Base-by-base conservation (phyloP, 495 filamentous ascomycete genomes). In the Rostrohypoxylon terebratum region DNA sequence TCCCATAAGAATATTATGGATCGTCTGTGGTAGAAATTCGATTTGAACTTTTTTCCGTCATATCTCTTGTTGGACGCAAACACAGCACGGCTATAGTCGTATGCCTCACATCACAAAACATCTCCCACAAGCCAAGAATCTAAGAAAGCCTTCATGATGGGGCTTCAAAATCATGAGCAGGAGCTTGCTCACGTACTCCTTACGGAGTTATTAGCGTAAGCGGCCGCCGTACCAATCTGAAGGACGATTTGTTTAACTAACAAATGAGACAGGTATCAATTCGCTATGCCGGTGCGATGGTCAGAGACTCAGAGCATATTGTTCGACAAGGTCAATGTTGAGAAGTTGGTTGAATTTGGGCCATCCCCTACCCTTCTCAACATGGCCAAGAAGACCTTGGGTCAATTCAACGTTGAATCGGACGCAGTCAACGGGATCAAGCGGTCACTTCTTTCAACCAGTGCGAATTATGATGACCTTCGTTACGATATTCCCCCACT, bases 291-390 rank as follows among this genome's bases (percentile, higher is more conserved):
- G 40, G 93, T 96, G 54, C 87, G 93, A 87, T 96, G 93, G 88
- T 96, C 95, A 77, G 93, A 95, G 81, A 96, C 93, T 21, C 93
- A 96, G 81, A 93, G 95, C 90, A 92, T 96, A 57, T 90, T 96
- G 69, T 90, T 96, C 40, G 92, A 90, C 55, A 91, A 94, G 71
- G 92, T 93, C 77, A 87, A 88, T 53, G 94, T 93, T 13, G 93
- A 96, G 84, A 88, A 93, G 63, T 91, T 96, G 73, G 93, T 96
- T 68, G 93, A 96, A 78, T 90, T 96, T 74, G 93, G 93, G 69
- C 93, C 93, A 21, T 92, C 92, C 72, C 92, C 95, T 80, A 96
- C 93, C 33, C 85, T 96, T 20, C 90, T 93, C 73, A 92, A 89
- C 58, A 96, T 96, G 93, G 93, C 93, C 25, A 93, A 92, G 80